Percentiles rank a stretch among this genome's conserved stretches.
These are phyloP conservation scores for Sarocladium kiliense DNA, from an alignment of 2,329 filamentous ascomycete genomes.

Conservation along the genomic window DNA sequence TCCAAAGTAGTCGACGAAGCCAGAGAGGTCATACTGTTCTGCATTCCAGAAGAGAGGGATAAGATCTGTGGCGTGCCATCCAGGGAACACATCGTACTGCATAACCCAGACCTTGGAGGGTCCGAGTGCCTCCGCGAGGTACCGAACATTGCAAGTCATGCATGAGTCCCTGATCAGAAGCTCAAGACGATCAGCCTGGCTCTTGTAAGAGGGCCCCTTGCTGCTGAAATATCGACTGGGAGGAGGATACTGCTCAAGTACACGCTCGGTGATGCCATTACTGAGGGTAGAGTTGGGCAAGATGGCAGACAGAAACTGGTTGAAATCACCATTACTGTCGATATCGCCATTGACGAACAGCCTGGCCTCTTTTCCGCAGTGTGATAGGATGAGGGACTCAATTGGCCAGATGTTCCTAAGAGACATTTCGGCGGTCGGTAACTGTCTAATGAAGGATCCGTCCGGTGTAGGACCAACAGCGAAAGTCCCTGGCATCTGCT, in stretches of 20 bases:
- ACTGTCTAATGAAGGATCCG: conserved; percentile 24
- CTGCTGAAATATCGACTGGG: too few species aligned
- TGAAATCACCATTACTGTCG: conserved; percentile 25
- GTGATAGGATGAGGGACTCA: conserved; percentile 23
- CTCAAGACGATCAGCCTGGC: conserved; percentile 22
- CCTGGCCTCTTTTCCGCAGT: conserved; percentile 23
- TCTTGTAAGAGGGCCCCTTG: too few species aligned
- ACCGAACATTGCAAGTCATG: conserved; percentile 31
- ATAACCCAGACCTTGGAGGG: not conserved
- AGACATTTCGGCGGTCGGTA: conserved; percentile 24
- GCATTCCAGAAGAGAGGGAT: not conserved
- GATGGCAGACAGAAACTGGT: not conserved
- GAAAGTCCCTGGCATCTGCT: conserved; percentile 22
- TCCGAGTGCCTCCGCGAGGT: conserved; percentile 30
- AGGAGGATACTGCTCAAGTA: not conserved
- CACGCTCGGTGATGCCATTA: not conserved
- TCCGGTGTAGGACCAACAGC: conserved; percentile 26
- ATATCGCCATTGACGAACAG: conserved; percentile 21
- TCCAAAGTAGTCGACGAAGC: not conserved
- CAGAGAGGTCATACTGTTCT: not conserved
- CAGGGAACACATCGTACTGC: not conserved
- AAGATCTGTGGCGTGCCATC: not conserved
- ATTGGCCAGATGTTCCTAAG: conserved; percentile 22
- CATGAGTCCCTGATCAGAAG: conserved; percentile 27
- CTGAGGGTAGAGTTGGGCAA: not conserved